Percentiles rank a stretch among this genome's conserved stretches.
These are phyloP conservation scores for Pigoraptor vietnamica DNA, from an alignment of 78 protist species.

Conservation along the genomic window DNA sequence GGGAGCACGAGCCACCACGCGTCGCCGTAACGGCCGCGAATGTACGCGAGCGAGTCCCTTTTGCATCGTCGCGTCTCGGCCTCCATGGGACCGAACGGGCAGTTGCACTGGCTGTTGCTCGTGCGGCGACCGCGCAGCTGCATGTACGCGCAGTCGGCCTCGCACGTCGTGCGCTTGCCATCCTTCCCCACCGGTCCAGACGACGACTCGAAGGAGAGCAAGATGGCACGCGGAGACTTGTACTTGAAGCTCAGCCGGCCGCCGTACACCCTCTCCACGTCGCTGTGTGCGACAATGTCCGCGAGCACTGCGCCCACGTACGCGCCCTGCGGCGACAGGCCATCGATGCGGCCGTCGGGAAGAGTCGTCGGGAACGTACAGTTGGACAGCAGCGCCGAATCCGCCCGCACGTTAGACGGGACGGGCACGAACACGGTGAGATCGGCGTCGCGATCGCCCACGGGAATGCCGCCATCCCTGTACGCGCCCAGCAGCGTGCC, in stretches of 20 bases:
- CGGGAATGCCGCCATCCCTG: not conserved
- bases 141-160: not conserved
- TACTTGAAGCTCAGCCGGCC: not conserved
- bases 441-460: not conserved
- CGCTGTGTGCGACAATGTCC: not conserved
- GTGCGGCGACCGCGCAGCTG: not conserved
- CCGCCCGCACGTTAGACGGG: not conserved
- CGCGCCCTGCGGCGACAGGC: not conserved
- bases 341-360: not conserved
- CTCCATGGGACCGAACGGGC: not conserved
- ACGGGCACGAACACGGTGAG: not conserved
- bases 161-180: not conserved
- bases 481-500: not conserved
- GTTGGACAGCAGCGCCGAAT: not conserved
- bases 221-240: not conserved
- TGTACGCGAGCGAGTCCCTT: not conserved
- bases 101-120: not conserved
- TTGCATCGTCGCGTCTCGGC: not conserved
- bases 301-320: not conserved
- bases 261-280: not conserved
- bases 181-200: not conserved
- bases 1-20: not conserved
- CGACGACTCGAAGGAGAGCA: not conserved
- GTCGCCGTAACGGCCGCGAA: not conserved
- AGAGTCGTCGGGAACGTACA: not conserved